Evolutionary conservation across 2,329 filamentous ascomycete species (phyloP).

Genomic region (Ascochyta clinopodiicola): DNA sequence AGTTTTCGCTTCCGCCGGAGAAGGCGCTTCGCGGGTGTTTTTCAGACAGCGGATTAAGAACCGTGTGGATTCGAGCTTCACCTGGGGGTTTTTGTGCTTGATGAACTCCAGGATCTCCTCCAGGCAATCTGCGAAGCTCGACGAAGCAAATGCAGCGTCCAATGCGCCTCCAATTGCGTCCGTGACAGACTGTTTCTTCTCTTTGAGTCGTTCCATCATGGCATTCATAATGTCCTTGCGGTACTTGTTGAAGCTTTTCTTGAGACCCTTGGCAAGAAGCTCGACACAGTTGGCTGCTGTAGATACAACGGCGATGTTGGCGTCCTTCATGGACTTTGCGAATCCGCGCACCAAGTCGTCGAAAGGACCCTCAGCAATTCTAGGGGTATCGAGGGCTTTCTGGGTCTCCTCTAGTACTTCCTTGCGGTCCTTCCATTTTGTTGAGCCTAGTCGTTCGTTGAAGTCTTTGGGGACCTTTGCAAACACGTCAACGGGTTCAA

Average conservation of each 20-base stretch:
- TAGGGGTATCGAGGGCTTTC: slow-evolving; percentile 78
- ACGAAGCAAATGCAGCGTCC: slow-evolving; percentile 72
- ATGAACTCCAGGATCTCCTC: slow-evolving; percentile 87
- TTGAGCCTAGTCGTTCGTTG: slow-evolving; percentile 80
- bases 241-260: slow-evolving; percentile 80
- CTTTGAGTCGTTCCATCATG: slow-evolving; percentile 94
- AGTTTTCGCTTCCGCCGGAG: slow-evolving; percentile 79
- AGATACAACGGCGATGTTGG: slow-evolving; percentile 92
- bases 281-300: slow-evolving; percentile 94
- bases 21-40: slow-evolving; percentile 81
- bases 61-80: slow-evolving; percentile 93
- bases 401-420: slow-evolving; percentile 87
- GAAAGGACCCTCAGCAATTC: slow-evolving; percentile 90
- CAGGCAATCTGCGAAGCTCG: slow-evolving; percentile 81
- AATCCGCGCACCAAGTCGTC: slow-evolving; percentile 82
- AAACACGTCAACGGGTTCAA: slow-evolving; percentile 85
- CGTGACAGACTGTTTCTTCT: slow-evolving; percentile 90
- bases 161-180: slow-evolving; percentile 87
- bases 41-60: slow-evolving; percentile 90
- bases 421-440: slow-evolving; percentile 99
- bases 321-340: slow-evolving; percentile 98
- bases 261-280: slow-evolving; percentile 82
- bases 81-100: slow-evolving; percentile 94
- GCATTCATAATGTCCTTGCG: slow-evolving; percentile 80
- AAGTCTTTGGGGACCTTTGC: slow-evolving; percentile 83